Conservation (phyloP, 768 basidiomycete genomes). For the Boletus eberwhitei region DNA sequence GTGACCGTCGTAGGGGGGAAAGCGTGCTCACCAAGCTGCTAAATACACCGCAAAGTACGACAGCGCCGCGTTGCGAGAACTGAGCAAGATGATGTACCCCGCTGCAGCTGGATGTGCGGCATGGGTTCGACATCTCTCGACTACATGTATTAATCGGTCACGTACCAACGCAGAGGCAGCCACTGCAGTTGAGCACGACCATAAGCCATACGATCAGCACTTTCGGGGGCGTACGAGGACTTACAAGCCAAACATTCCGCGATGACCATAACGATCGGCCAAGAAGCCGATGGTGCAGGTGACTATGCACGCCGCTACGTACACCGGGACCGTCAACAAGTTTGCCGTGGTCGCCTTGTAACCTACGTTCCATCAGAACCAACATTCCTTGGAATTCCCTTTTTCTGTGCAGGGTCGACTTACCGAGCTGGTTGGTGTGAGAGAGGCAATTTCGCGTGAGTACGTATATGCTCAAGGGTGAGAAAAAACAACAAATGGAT, state of each 20-base stretch:
- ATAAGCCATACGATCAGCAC: not conserved
- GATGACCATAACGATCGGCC: conserved; percentile 57
- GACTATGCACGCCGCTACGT: conserved; percentile 61
- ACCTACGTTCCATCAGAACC: conserved; percentile 35
- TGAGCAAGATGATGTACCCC: conserved; percentile 70
- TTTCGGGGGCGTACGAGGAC: conserved; percentile 17
- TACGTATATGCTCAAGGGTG: not conserved
- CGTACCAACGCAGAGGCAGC: conserved; percentile 28
- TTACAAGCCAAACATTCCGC: conserved; percentile 65
- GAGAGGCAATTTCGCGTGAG: not conserved
- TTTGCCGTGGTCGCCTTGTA: conserved; percentile 72
- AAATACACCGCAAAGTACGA: conserved; percentile 73
- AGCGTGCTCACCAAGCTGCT: conserved; percentile 54
- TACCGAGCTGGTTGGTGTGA: conserved; percentile 37
- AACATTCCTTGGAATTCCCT: not conserved
- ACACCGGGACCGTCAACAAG: conserved; percentile 75
- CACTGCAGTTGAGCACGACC: conserved; percentile 8
- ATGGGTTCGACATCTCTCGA: not conserved
- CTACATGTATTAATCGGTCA: not conserved
- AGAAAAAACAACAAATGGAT: not conserved
- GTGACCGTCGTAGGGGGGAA: not conserved
- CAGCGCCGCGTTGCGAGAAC: conserved; percentile 56
- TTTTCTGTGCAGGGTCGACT: not conserved
- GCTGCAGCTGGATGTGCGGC: conserved; percentile 38
- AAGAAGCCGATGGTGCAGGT: conserved; percentile 63